These are phyloP conservation scores for Leishmania guyanensis DNA, from an alignment of 208 protist genomes.

Conservation along the genomic window DNA sequence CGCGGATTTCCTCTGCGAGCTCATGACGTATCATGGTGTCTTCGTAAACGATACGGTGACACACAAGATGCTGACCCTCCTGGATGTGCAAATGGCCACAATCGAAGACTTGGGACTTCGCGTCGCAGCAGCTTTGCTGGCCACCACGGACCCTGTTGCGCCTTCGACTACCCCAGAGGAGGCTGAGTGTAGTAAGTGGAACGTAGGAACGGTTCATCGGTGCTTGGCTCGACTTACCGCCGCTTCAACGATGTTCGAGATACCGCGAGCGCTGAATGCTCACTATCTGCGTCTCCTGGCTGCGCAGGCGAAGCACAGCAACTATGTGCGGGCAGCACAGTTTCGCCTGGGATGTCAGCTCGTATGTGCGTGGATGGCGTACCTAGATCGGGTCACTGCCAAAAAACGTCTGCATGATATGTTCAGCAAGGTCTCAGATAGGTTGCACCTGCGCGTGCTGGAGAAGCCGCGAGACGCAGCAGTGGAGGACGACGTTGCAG, in stretches of 20 bases:
- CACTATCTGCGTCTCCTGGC: conserved; percentile 10
- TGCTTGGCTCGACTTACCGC: conserved; percentile 8
- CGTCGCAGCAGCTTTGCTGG: conserved; percentile 7
- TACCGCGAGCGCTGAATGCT: conserved; percentile 4
- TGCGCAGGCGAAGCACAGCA: not conserved
- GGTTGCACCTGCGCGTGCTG: conserved; percentile 32
- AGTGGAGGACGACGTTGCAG: not conserved
- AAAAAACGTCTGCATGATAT: conserved; percentile 28
- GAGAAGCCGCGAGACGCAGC: conserved; percentile 8
- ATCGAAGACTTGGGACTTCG: conserved; percentile 30
- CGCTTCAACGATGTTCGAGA: not conserved
- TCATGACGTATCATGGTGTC: conserved; percentile 79
- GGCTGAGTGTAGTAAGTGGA: not conserved
- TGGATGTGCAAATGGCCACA: conserved; percentile 42
- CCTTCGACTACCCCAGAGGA: not conserved
- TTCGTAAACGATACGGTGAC: conserved; percentile 47
- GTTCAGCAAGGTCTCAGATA: conserved; percentile 28
- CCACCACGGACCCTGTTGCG: not conserved
- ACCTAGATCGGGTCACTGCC: conserved; percentile 43
- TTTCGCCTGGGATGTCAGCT: conserved; percentile 28
- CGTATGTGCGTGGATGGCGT: conserved; percentile 44
- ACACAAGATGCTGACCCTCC: conserved; percentile 39
- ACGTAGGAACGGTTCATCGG: not conserved
- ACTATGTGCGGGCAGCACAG: conserved; percentile 1
- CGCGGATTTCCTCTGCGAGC: conserved; percentile 61